Evolutionary conservation across 192 early-diverging fungal species (phyloP), one percentile per base, ranked within the genome.

Genomic region (Backusella liffmaniae): DNA sequence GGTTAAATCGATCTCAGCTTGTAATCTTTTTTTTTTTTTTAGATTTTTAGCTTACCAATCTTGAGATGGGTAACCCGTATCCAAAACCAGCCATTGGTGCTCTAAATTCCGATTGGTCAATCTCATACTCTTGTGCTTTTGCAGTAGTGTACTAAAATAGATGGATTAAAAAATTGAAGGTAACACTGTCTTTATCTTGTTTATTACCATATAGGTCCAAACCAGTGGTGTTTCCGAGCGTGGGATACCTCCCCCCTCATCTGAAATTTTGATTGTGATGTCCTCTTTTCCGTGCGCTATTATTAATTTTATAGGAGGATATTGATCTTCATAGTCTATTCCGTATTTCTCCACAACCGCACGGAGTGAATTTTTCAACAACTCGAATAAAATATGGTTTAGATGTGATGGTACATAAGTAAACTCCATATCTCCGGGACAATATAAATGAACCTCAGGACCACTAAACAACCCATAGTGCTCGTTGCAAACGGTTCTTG

Each of bases 301-400:
- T 32, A 99, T 93, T 12, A 99, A 84, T 82, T 95, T 96, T 81
- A 99, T 96, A 21, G 94, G 89, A 46, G 97, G 97, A 80, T 93
- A 99, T 42, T 90, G 87, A 37, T 96, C 95, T 37, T 81, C 83
- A 39, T 86, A 86, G 70, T 96, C 95, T 67, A 88, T 86, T 56
- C 95, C 96, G 80, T 92, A 93, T 72, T 90, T 86, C 85, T 99
- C 97, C 42, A 99, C 95, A 7, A 96, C 92, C 16, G 97, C 97
- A 37, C 97, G 92, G 73, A 99, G 87, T 37, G 93, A 94, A 86
- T 99, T 99, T 84, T 99, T 99, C 51, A 99, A 84, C 56, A 99
- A 86, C 89, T 99, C 97, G 86, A 99, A 99, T 32, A 98, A 76
- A 94, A 97, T 96, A 82, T 99, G 97, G 82, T 95, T 96, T 83